Evolutionary conservation across 495 filamentous ascomycete species (phyloP).

Genomic region (Rostrohypoxylon terebratum): DNA sequence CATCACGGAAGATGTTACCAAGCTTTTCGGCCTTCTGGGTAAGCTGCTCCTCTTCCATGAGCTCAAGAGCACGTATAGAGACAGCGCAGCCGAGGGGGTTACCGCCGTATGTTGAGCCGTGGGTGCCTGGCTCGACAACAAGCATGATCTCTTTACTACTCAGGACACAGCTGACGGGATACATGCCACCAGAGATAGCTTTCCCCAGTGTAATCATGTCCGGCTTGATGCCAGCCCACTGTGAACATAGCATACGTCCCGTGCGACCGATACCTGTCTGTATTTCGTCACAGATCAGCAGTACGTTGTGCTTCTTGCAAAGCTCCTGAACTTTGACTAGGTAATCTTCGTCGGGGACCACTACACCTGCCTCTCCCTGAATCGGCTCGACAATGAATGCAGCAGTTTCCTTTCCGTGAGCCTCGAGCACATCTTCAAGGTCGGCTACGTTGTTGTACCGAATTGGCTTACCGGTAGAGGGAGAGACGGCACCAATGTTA

Average conservation of each 20-base stretch:
- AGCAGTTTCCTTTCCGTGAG: constrained; percentile 85
- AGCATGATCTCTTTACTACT: constrained; percentile 94
- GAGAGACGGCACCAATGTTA: constrained; percentile 80
- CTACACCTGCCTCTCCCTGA: constrained; percentile 96
- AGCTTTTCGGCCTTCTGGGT: constrained; percentile 82
- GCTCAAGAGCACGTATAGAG: constrained; percentile 93
- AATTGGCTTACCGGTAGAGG: constrained; percentile 81
- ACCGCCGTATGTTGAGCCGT: constrained; percentile 96
- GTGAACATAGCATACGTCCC: constrained; percentile 89
- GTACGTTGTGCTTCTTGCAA: constrained; percentile 92
- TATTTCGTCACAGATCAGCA: constrained; percentile 98
- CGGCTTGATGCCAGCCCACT: constrained; percentile 95
- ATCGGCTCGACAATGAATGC: constrained; percentile 98
- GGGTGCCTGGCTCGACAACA: constrained; percentile 95
- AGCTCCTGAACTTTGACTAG: constrained; percentile 81
- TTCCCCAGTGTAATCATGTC: constrained; percentile 96
- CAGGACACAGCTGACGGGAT: constrained; percentile 95
- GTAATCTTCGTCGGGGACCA: constrained; percentile 93
- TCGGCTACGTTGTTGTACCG: constrained; percentile 87
- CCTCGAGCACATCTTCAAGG: constrained; percentile 80
- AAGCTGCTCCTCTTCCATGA: constrained; percentile 91
- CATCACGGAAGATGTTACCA: constrained; percentile 85
- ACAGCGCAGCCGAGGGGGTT: constrained; percentile 98
- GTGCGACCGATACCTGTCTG: constrained; percentile 97
- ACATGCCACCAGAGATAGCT: constrained; percentile 98